Evolutionary conservation across 108 stramenopile species (phyloP).

Genomic region (Phaeodactylum tricornutum): DNA sequence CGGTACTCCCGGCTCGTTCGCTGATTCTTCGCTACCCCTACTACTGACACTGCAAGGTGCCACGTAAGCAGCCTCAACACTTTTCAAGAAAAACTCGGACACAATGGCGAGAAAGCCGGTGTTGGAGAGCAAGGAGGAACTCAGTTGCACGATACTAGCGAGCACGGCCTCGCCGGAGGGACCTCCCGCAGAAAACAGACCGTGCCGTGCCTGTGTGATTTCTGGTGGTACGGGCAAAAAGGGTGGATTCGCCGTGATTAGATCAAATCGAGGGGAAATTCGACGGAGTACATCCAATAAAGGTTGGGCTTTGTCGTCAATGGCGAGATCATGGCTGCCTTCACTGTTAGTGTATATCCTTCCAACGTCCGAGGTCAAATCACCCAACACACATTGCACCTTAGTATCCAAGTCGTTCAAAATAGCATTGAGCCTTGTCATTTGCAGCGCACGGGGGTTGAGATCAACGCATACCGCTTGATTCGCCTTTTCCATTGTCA

Average conservation of each 20-base stretch:
- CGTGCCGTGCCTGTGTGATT: not conserved
- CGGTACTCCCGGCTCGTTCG: too few species aligned
- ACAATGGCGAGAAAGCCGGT: slow-evolving; percentile 35
- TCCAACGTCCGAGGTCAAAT: slow-evolving; percentile 9
- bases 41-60: too few species aligned
- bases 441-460: slow-evolving; percentile 54
- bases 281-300: too few species aligned
- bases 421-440: slow-evolving; percentile 51
- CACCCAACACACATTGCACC: not conserved
- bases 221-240: slow-evolving; percentile 78
- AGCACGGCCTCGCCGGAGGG: slow-evolving; percentile 53
- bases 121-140: too few species aligned
- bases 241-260: slow-evolving; percentile 79
- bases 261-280: slow-evolving; percentile 32
- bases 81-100: slow-evolving; percentile 60
- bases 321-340: too few species aligned
- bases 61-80: slow-evolving; percentile 9
- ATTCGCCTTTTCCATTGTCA: not conserved
- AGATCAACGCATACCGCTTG: slow-evolving; percentile 39
- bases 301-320: too few species aligned
- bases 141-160: slow-evolving; percentile 24
- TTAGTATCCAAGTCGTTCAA: slow-evolving; percentile 38
- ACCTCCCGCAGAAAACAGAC: slow-evolving; percentile 28
- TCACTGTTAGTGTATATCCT: too few species aligned
- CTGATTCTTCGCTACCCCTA: too few species aligned